These are phyloP conservation scores for Penicillium sumatraense DNA, from an alignment of 2,329 filamentous ascomycete genomes.

Conservation along the genomic window DNA sequence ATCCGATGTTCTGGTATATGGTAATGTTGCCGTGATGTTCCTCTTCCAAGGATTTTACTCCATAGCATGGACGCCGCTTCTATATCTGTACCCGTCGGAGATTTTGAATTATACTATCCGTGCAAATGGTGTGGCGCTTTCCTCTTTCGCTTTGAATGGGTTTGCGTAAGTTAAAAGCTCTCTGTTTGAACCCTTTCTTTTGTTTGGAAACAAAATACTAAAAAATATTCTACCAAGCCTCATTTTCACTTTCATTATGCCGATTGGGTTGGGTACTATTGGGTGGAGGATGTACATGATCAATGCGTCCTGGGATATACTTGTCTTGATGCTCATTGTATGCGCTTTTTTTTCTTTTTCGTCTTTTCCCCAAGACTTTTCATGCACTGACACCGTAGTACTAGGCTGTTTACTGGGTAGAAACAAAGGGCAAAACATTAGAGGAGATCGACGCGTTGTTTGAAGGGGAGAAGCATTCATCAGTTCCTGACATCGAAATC, in stretches of 20 bases:
- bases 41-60: slow-evolving; percentile 58
- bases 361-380: not conserved
- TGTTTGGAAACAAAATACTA: not conserved
- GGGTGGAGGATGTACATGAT: slow-evolving; percentile 56
- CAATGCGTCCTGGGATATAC: slow-evolving; percentile 51
- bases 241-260: slow-evolving; percentile 48
- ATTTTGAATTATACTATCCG: slow-evolving; percentile 56
- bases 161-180: slow-evolving; percentile 27
- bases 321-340: slow-evolving; percentile 35
- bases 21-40: slow-evolving; percentile 55
- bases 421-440: slow-evolving; percentile 21
- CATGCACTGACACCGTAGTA: no score
- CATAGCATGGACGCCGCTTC: slow-evolving; percentile 56
- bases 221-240: slow-evolving; percentile 31
- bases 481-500: slow-evolving; percentile 13
- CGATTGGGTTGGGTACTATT: slow-evolving; percentile 48
- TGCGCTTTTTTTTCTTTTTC: not conserved
- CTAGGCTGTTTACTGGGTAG: slow-evolving; percentile 21
- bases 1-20: slow-evolving; percentile 42
- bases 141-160: slow-evolving; percentile 30
- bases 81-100: slow-evolving; percentile 56
- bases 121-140: slow-evolving; percentile 52
- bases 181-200: no score
- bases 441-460: slow-evolving; percentile 21
- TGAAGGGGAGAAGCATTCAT: slow-evolving; percentile 18